Base-by-base conservation (phyloP, 2,329 filamentous ascomycete genomes). In the Cephalotrichum gorgonifer region DNA sequence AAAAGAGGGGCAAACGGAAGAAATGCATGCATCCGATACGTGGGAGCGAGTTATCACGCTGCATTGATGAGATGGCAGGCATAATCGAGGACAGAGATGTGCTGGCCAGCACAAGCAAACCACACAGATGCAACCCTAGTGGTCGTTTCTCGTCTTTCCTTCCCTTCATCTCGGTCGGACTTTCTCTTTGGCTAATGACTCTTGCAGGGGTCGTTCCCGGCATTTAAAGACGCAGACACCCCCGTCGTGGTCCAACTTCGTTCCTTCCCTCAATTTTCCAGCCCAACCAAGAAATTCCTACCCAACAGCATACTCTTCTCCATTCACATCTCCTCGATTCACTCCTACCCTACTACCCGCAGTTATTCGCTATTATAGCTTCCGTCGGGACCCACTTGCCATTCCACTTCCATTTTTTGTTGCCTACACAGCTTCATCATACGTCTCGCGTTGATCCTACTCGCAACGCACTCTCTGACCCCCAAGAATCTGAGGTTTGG, bases 221-320 rank as follows among this genome's bases (percentile, higher is more conserved):
- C 38, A 48, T 48, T 48, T 75, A 75, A 75, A 75, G 74, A 66
- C 70, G 68, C 66, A 64, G 60, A 61, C 64, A 67, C 70, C 72
- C 69, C 66, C 62, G 57, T 63, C 60, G 64, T 66, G 65, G 63
- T 64, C 68, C 61, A 31, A 60, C 22, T 53, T 51, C 45, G 54
- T 58, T 55, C 57, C 58, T 49, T 50, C 57, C 58, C 55, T 54
- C 57, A 53, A 59, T 59, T 57, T 64, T 64, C 50, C 62, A 66
- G 62, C 66, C 66, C 63, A 65, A 65, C 49, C 4, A 55, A 33
- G 48, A 38, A 59, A 44, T 68, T 64, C 52, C 58, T 64, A 65
- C 67, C 67, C 64, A 67, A 70, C 56, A 43, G 25, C n/a, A 48
- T n/a, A 41, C 30, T 48, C 20, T 23, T 33, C 30, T 38, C 49